Percentiles rank a stretch among this genome's conserved stretches.
phyloP scores from a whole-genome alignment of 371 early-diverging fungal species.

The Thermomucor indicae-seudaticae region DNA sequence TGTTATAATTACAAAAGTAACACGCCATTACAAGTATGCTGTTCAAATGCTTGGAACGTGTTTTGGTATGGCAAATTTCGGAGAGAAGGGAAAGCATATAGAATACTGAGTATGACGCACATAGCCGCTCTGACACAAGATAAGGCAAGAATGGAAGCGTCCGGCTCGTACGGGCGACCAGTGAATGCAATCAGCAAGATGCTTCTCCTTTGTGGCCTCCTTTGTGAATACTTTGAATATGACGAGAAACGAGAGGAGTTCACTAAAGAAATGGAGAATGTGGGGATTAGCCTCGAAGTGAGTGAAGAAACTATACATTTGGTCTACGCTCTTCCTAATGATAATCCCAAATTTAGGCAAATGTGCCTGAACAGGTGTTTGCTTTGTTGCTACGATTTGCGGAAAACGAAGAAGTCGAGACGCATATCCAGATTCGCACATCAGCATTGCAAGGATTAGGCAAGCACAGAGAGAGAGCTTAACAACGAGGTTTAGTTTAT shows the following conservation, averaged over 20 bases:
- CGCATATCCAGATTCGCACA: conserved; percentile 12
- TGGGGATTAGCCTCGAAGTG: conserved; percentile 17
- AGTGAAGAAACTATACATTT: not conserved
- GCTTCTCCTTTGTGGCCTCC: conserved; percentile 59
- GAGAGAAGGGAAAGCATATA: not conserved
- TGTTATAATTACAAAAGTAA: conserved; percentile 57
- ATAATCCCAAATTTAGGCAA: not conserved
- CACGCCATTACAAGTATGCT: conserved; percentile 58
- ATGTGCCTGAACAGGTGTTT: conserved; percentile 1
- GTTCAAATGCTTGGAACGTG: conserved; percentile 62
- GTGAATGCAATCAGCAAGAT: conserved; percentile 15
- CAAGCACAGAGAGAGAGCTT: conserved; percentile 9
- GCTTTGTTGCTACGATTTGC: conserved; percentile 4
- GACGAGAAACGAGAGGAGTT: conserved; percentile 48
- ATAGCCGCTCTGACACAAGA: conserved; percentile 30
- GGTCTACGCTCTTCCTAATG: not conserved
- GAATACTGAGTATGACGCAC: not conserved
- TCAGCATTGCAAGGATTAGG: conserved; percentile 25
- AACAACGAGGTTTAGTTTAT: not conserved
- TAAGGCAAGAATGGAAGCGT: conserved; percentile 19
- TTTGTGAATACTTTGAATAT: conserved; percentile 78
- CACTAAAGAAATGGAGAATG: conserved; percentile 15
- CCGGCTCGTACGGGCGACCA: not conserved
- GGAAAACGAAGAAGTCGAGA: conserved; percentile 11
- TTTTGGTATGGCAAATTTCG: conserved; percentile 15